A percentile compares a stretch with the other conserved stretches of the same genome.
Conservation (phyloP, 352 stramenopile species). For the Pythium monospermum region DNA sequence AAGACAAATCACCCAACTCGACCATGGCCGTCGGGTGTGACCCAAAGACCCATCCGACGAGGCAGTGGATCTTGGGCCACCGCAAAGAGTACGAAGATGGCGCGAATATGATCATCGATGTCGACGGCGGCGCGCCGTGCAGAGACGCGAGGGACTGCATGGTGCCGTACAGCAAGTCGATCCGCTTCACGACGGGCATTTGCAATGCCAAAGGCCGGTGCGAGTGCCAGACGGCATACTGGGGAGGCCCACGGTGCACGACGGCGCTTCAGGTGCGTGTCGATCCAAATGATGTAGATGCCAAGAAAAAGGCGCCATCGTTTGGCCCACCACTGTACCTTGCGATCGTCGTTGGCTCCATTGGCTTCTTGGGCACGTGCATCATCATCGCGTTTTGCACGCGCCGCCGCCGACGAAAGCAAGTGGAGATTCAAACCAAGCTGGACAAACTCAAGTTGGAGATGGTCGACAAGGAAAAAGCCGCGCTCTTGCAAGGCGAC, state of each 20-base stretch:
- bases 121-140: constrained; percentile 54
- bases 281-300: background rate
- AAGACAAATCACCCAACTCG: constrained; percentile 37
- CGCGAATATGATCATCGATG: constrained; percentile 43
- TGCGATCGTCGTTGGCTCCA: constrained; percentile 19
- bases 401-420: constrained; percentile 8
- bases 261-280: constrained; percentile 25
- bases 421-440: constrained; percentile 18
- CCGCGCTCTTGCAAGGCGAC: constrained; percentile 8
- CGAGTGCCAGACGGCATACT: constrained; percentile 54
- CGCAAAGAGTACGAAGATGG: constrained; percentile 51
- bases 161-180: constrained; percentile 32
- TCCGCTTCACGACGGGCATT: constrained; percentile 47
- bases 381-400: constrained; percentile 39
- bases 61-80: constrained; percentile 66
- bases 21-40: constrained; percentile 59
- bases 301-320: constrained; percentile 1
- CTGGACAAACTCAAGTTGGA: constrained; percentile 32
- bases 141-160: constrained; percentile 51
- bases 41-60: constrained; percentile 52
- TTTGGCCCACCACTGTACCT: constrained; percentile 31
- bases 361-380: constrained; percentile 32
- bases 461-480: constrained; percentile 20
- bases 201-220: constrained; percentile 46
- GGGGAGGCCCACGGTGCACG: constrained; percentile 59